These are phyloP conservation scores for Scheffersomyces ergatensis DNA, from an alignment of 805 yeast species.

Conservation along the genomic window DNA sequence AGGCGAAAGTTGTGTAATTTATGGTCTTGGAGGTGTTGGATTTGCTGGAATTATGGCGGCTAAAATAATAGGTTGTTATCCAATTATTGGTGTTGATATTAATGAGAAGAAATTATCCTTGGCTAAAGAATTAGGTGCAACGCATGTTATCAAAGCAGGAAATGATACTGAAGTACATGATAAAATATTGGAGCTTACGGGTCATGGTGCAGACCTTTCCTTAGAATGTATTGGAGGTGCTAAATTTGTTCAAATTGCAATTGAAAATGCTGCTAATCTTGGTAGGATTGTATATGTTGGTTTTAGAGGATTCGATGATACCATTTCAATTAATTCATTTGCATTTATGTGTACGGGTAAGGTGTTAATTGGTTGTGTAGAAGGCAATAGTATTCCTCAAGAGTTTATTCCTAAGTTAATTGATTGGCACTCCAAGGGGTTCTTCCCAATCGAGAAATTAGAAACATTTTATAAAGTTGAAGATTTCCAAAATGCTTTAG, in stretches of 20 bases:
- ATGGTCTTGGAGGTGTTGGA: constrained; percentile 27
- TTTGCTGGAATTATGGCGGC: constrained; percentile 19
- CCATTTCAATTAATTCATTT: constrained; percentile 2
- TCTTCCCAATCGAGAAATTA: constrained; percentile 6
- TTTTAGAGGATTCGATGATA: constrained; percentile 3
- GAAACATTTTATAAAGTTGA: constrained; percentile 3
- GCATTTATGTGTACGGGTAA: constrained; percentile 8
- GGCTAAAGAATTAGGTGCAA: constrained; percentile 14
- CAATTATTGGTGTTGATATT: constrained; percentile 20
- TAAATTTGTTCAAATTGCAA: constrained; percentile 6
- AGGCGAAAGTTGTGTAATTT: constrained; percentile 15
- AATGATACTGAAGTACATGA: constrained; percentile 6
- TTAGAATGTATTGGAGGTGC: constrained; percentile 8
- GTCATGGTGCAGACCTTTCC: constrained; percentile 7
- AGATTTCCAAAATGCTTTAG: constrained; percentile 7
- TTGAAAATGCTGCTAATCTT: constrained; percentile 4
- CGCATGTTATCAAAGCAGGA: neutral
- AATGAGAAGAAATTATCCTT: constrained; percentile 20
- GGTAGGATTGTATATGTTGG: constrained; percentile 9
- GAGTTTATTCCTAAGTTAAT: constrained; percentile 8
- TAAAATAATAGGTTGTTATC: constrained; percentile 18
- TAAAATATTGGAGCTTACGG: constrained; percentile 7
- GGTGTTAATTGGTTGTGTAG: constrained; percentile 8
- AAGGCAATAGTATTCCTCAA: constrained; percentile 7
- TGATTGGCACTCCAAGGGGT: constrained; percentile 6